Conservation (phyloP, 495 filamentous ascomycete species). For the Neurospora terricola region DNA sequence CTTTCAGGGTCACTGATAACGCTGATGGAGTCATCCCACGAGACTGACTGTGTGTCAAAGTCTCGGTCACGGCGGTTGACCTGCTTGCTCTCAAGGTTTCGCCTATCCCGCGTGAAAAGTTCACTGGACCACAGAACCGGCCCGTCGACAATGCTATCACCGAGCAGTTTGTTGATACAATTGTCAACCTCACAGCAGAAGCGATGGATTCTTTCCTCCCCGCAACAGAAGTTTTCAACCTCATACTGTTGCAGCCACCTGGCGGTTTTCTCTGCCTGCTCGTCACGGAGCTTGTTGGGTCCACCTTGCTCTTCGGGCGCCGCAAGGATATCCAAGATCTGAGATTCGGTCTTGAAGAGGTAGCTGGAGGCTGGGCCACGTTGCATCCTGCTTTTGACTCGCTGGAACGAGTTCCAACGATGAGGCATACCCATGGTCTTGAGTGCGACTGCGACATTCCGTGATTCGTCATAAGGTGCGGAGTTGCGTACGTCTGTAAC, state of each 20-base stretch:
- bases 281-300: slow-evolving; percentile 90
- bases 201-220: slow-evolving; percentile 89
- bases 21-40: slow-evolving; percentile 41
- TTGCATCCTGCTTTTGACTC: slow-evolving; percentile 43
- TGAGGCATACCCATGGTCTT: slow-evolving; percentile 78
- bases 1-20: slow-evolving; percentile 42
- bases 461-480: slow-evolving; percentile 78
- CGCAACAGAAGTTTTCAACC: slow-evolving; percentile 90
- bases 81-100: slow-evolving; percentile 54
- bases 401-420: slow-evolving; percentile 40
- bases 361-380: slow-evolving; percentile 55
- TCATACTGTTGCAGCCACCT: slow-evolving; percentile 75
- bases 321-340: slow-evolving; percentile 79
- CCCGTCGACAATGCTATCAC: slow-evolving; percentile 74
- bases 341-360: slow-evolving; percentile 73
- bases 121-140: slow-evolving; percentile 91
- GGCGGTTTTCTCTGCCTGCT: slow-evolving; percentile 78
- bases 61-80: slow-evolving; percentile 24
- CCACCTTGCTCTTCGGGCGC: slow-evolving; percentile 77
- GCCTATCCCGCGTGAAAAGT: slow-evolving; percentile 71
- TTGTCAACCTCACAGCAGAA: slow-evolving; percentile 87
- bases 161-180: slow-evolving; percentile 78
- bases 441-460: slow-evolving; percentile 74
- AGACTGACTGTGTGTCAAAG: slow-evolving; percentile 30
- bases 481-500: slow-evolving; percentile 93